phyloP scores from a whole-genome alignment of 371 early-diverging fungal species.

The Rhizomucor miehei region DNA sequence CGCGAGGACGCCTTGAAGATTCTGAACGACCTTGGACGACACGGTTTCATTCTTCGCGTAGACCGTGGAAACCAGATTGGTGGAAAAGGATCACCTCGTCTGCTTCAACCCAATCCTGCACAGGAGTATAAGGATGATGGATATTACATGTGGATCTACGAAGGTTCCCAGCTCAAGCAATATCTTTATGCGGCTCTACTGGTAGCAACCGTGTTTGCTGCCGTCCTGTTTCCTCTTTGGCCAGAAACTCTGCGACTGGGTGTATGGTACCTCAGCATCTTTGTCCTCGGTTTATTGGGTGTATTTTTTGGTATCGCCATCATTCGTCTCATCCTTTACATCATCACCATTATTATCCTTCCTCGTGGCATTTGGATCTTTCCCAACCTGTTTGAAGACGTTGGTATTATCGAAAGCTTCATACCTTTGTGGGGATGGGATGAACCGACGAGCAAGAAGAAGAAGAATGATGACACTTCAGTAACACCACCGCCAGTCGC shows the following conservation, averaged over 20 bases:
- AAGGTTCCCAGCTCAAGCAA: conserved; percentile 78
- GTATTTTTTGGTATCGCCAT: conserved; percentile 90
- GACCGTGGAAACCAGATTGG: conserved; percentile 61
- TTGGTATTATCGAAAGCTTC: conserved; percentile 97
- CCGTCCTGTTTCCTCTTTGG: conserved; percentile 99
- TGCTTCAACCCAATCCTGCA: conserved; percentile 58
- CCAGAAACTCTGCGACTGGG: conserved; percentile 81
- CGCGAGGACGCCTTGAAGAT: conserved; percentile 69
- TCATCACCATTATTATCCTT: conserved; percentile 70
- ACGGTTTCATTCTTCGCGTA: conserved; percentile 73
- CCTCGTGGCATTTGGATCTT: conserved; percentile 98
- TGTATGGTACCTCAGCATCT: conserved; percentile 92
- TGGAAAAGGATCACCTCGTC: conserved; percentile 46
- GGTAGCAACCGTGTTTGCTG: conserved; percentile 78
- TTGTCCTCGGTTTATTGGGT: conserved; percentile 83
- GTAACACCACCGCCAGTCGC: neutral
- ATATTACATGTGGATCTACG: conserved; percentile 96
- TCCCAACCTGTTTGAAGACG: conserved; percentile 99
- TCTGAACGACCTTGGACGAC: conserved; percentile 64
- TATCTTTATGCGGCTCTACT: conserved; percentile 77
- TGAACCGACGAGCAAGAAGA: conserved; percentile 48
- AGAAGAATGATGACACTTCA: neutral
- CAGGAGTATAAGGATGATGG: conserved; percentile 80
- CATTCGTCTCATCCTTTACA: conserved; percentile 87
- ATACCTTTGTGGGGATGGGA: conserved; percentile 95